A percentile compares a stretch with the other conserved stretches of the same genome.
Evolutionary conservation across 73 alveolate species (phyloP).

Genomic region (Paramecium caudatum): DNA sequence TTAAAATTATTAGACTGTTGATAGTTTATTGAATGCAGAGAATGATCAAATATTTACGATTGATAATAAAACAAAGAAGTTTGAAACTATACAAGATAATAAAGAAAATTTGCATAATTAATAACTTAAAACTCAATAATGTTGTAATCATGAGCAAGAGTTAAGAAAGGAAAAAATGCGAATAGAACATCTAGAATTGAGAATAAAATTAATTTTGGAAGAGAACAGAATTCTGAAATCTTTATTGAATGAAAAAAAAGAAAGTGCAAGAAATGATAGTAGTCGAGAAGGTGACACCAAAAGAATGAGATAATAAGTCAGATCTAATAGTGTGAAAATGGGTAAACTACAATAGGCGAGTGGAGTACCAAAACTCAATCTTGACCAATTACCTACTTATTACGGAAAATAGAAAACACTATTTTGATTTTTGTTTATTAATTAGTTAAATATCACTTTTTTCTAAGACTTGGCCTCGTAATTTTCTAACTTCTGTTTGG

Average conservation of each 20-base stretch:
- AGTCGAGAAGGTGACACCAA: conserved; percentile 45
- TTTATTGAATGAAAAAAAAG: conserved; percentile 34
- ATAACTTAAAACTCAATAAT: neutral
- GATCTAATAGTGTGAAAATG: conserved; percentile 57
- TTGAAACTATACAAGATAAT: neutral
- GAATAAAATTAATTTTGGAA: conserved; percentile 56
- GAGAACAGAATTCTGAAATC: conserved; percentile 61
- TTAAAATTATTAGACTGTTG: conserved; percentile 57
- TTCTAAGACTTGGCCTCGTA: neutral
- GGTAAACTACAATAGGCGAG: neutral
- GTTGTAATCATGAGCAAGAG: conserved; percentile 56
- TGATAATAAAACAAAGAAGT: conserved; percentile 8
- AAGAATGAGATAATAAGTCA: neutral
- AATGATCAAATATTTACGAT: conserved; percentile 3
- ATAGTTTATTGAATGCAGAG: conserved; percentile 43
- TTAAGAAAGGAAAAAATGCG: conserved; percentile 26
- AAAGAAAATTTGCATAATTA: neutral
- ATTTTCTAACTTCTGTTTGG: neutral
- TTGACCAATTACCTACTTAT: conserved; percentile 20
- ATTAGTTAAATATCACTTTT: conserved; percentile 23
- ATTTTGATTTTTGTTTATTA: conserved; percentile 21
- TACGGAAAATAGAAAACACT: conserved; percentile 25
- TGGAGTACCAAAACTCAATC: conserved; percentile 54
- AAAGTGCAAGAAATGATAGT: conserved; percentile 19
- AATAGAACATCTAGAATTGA: conserved; percentile 62